Evolutionary conservation across 768 basidiomycete genomes (phyloP).

Genomic region (Jaapia argillacea): DNA sequence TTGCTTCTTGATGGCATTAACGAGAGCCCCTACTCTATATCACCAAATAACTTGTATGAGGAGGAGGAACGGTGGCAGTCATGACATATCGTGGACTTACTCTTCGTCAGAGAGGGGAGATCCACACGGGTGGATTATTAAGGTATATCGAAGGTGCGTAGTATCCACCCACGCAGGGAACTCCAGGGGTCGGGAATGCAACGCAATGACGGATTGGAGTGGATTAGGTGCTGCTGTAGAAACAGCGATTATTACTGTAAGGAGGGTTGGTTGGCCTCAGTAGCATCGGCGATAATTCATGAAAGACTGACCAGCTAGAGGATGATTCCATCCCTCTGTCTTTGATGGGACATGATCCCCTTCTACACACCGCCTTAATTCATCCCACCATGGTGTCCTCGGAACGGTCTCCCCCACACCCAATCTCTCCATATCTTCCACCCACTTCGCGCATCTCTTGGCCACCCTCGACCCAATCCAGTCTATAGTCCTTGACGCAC

Average conservation of each 20-base stretch:
- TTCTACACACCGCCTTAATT: slow-evolving; percentile 65
- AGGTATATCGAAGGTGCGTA: slow-evolving; percentile 57
- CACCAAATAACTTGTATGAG: slow-evolving; percentile 1
- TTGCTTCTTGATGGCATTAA: slow-evolving; percentile 84
- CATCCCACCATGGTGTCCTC: slow-evolving; percentile 83
- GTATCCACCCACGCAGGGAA: slow-evolving; percentile 79
- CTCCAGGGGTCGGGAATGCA: slow-evolving; percentile 58
- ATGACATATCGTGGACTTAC: slow-evolving; percentile 31
- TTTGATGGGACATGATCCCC: slow-evolving; percentile 67
- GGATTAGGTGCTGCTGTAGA: slow-evolving; percentile 80
- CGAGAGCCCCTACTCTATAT: slow-evolving; percentile 61
- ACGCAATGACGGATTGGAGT: slow-evolving; percentile 63
- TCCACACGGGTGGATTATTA: slow-evolving; percentile 66
- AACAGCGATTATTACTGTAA: slow-evolving; percentile 67
- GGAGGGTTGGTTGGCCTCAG: too few relatives aligned
- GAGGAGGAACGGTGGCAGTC: slow-evolving; percentile 5
- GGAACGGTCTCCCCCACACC: slow-evolving; percentile 26
- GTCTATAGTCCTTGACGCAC: slow-evolving; percentile 73
- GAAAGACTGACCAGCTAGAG: slow-evolving; percentile 53
- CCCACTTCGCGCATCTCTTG: slow-evolving; percentile 57
- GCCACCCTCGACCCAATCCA: slow-evolving; percentile 74
- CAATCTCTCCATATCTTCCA: slow-evolving; percentile 48
- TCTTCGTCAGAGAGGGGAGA: slow-evolving; percentile 72
- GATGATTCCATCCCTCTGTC: slow-evolving; percentile 81
- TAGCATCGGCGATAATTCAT: background rate